Conservation (phyloP, 2,329 filamentous ascomycete species). For the Cladosporium colombiae region DNA sequence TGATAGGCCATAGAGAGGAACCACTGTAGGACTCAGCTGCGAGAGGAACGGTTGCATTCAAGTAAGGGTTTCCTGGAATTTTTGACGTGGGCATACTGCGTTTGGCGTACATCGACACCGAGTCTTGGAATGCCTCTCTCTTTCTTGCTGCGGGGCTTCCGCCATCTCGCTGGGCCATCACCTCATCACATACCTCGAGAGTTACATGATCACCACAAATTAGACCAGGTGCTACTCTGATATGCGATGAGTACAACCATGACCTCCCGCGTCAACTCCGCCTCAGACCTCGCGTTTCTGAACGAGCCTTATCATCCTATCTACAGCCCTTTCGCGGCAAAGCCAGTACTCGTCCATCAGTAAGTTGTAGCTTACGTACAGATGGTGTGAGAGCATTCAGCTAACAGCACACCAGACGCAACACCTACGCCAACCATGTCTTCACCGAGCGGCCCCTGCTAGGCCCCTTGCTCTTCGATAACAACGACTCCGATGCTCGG, state of each 20-base stretch:
- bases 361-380: conserved; percentile 24
- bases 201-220: background rate
- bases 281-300: conserved; percentile 32
- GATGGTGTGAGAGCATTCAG: background rate
- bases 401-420: conserved; percentile 33
- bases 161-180: background rate
- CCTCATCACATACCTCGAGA: background rate
- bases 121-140: background rate
- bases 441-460: conserved; percentile 65
- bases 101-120: background rate
- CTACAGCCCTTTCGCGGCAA: conserved; percentile 51
- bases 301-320: conserved; percentile 51
- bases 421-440: conserved; percentile 44
- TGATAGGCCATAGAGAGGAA: background rate
- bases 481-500: conserved; percentile 71
- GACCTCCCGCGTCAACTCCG: conserved; percentile 9
- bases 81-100: background rate
- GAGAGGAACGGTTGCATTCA: background rate
- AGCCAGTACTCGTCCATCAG: conserved; percentile 54
- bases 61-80: background rate
- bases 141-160: background rate
- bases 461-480: conserved; percentile 71
- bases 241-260: background rate
- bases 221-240: background rate
- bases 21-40: too few species aligned